Percentiles rank a stretch among this genome's conserved stretches.
Conservation (phyloP, 345 rosid genomes). For the Raphanus raphanistrum region DNA sequence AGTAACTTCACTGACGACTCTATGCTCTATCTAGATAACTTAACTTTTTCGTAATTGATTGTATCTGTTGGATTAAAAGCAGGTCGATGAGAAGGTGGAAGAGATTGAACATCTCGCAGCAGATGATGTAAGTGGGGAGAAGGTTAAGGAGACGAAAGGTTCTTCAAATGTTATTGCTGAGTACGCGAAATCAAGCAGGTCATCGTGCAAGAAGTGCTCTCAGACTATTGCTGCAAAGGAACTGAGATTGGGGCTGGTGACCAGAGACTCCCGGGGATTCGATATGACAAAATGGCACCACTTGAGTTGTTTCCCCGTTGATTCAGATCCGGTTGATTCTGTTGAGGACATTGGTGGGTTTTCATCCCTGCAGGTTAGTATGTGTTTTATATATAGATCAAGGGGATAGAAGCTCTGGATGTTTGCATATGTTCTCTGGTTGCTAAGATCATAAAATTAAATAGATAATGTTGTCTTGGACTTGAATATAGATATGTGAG, state of each 20-base stretch:
- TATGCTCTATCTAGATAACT: not conserved
- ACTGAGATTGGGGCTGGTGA: conserved; percentile 61
- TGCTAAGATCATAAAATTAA: not conserved
- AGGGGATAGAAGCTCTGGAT: not conserved
- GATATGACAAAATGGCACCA: conserved; percentile 84
- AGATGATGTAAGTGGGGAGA: conserved; percentile 12
- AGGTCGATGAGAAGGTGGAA: conserved; percentile 1
- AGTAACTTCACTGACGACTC: conserved; percentile 14
- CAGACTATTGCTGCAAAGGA: conserved; percentile 52
- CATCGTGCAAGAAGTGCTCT: conserved; percentile 81
- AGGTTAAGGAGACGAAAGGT: conserved; percentile 17
- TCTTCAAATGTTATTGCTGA: conserved; percentile 51
- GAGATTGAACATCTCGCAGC: not conserved
- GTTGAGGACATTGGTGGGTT: conserved; percentile 57
- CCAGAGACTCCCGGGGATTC: conserved; percentile 61
- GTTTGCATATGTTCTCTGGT: not conserved
- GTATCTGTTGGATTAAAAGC: not conserved
- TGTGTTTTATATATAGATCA: not conserved
- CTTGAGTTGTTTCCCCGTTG: conserved; percentile 52
- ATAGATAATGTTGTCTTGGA: not conserved
- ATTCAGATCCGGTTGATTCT: conserved; percentile 39
- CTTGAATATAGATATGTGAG: not conserved
- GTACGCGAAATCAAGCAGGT: conserved; percentile 81
- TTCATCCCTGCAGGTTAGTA: conserved; percentile 61
- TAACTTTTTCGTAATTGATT: not conserved